Conservation (phyloP, 2,329 filamentous ascomycete species). For the Colletotrichum cordylinicola region DNA sequence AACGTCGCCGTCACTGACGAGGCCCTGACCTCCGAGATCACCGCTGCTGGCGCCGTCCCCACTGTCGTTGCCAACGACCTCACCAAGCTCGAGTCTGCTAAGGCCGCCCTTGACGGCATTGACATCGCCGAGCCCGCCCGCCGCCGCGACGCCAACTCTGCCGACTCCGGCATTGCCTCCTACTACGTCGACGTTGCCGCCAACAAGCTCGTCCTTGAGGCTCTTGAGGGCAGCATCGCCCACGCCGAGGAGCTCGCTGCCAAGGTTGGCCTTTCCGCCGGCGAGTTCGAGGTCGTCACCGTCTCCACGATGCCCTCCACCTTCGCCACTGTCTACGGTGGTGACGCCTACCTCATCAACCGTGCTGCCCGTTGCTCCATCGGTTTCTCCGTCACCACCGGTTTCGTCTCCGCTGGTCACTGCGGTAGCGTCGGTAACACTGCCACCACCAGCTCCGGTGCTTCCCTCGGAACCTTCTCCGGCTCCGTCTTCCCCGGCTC, state of each 20-base stretch:
- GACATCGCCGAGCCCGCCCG: constrained; percentile 35
- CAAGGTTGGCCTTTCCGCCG: constrained; percentile 38
- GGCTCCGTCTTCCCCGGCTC: constrained; percentile 43
- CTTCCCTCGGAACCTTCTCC: constrained; percentile 38
- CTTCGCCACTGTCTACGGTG: constrained; percentile 39
- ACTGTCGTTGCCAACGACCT: constrained; percentile 37
- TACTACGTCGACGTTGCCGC: constrained; percentile 43
- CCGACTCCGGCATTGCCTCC: constrained; percentile 36
- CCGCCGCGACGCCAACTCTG: constrained; percentile 27
- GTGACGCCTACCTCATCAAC: constrained; percentile 44
- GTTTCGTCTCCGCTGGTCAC: constrained; percentile 46
- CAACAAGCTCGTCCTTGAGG: constrained; percentile 46
- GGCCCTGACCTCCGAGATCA: constrained; percentile 38
- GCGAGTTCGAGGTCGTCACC: constrained; percentile 41
- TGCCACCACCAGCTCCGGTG: constrained; percentile 36
- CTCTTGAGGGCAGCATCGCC: constrained; percentile 36
- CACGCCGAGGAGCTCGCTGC: constrained; percentile 39
- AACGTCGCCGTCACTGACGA: constrained; percentile 43
- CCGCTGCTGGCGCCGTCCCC: constrained; percentile 38
- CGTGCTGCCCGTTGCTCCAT: constrained; percentile 38
- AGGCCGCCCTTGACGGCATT: constrained; percentile 45
- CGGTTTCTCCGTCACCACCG: constrained; percentile 44
- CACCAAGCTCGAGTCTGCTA: constrained; percentile 45
- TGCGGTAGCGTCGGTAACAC: constrained; percentile 36
- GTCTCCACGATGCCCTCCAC: constrained; percentile 37